phyloP scores from a whole-genome alignment of 2,329 filamentous ascomycete genomes.

The Hypoxylon sp. region DNA sequence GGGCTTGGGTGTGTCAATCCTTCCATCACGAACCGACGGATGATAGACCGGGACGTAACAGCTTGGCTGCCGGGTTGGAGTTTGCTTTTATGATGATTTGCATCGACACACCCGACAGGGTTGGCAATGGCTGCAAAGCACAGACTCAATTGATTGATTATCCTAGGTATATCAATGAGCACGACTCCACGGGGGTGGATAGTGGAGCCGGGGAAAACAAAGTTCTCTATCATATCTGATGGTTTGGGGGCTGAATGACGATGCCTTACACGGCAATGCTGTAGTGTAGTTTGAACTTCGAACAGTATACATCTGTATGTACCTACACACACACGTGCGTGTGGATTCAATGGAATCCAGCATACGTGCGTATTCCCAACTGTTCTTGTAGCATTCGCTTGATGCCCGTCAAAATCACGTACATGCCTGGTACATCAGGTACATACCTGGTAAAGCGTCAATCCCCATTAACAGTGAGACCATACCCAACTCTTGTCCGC shows the following conservation, averaged over 20 bases:
- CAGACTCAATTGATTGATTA: constrained; percentile 27
- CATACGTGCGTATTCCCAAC: constrained; percentile 21
- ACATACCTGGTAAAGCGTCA: constrained; percentile 6
- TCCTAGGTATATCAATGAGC: not conserved
- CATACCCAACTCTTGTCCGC: constrained; percentile 16
- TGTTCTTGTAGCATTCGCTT: constrained; percentile 14
- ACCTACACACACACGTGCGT: constrained; percentile 11
- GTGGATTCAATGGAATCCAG: constrained; percentile 6
- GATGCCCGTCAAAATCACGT: constrained; percentile 29
- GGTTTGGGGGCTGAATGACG: constrained; percentile 24
- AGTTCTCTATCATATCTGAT: constrained; percentile 31
- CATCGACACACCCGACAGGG: constrained; percentile 43
- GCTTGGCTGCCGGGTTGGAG: constrained; percentile 40
- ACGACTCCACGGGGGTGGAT: constrained; percentile 33
- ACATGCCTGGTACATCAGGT: constrained; percentile 19
- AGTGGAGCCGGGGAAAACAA: constrained; percentile 15
- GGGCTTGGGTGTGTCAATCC: constrained; percentile 24
- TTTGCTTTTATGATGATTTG: constrained; percentile 49
- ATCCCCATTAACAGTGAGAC: constrained; percentile 23
- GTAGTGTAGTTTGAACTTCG: constrained; percentile 1
- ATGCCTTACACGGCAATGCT: constrained; percentile 8
- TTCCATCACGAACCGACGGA: constrained; percentile 38
- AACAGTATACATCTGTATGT: constrained; percentile 5
- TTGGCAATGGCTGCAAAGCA: constrained; percentile 37
- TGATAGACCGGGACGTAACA: constrained; percentile 45